phyloP scores from a whole-genome alignment of 192 early-diverging fungal genomes.

The Martensiomyces pterosporus region DNA sequence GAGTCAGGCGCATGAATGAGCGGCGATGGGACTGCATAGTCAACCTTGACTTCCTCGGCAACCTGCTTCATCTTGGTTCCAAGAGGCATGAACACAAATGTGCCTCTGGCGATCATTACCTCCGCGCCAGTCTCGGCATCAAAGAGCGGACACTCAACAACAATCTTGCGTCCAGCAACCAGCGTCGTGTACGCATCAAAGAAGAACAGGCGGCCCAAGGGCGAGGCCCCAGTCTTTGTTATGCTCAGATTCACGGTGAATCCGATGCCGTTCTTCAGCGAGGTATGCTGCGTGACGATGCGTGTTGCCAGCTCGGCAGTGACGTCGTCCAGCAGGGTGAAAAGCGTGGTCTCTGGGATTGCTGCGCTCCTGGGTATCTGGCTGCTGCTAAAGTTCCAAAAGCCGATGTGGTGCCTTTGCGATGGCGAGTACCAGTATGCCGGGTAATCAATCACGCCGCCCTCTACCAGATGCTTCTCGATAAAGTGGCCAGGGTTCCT shows the following conservation, averaged over 20 bases:
- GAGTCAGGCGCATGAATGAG: constrained; percentile 3
- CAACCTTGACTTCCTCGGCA: not conserved
- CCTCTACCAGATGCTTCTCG: constrained; percentile 4
- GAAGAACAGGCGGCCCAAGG: constrained; percentile 12
- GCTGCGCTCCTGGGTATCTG: not conserved
- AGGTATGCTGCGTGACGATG: not conserved
- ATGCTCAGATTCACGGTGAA: constrained; percentile 35
- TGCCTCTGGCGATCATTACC: constrained; percentile 9
- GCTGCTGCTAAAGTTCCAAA: constrained; percentile 14
- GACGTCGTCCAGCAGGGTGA: constrained; percentile 27
- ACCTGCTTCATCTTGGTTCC: not conserved
- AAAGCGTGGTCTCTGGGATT: constrained; percentile 14
- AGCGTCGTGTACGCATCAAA: constrained; percentile 7
- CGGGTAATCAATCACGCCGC: constrained; percentile 1
- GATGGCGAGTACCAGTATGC: constrained; percentile 17
- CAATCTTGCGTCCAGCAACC: constrained; percentile 7
- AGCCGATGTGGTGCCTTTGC: constrained; percentile 5
- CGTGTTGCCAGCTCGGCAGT: constrained; percentile 21
- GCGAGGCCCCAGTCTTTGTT: not conserved
- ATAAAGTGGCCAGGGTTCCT: constrained; percentile 7
- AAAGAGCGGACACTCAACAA: constrained; percentile 18
- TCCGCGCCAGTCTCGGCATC: constrained; percentile 12
- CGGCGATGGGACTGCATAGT: not conserved
- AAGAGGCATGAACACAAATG: constrained; percentile 16
- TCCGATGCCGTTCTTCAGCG: not conserved